Evolutionary conservation across 495 filamentous ascomycete genomes (phyloP).

Genomic region (Cetradonia linearis): DNA sequence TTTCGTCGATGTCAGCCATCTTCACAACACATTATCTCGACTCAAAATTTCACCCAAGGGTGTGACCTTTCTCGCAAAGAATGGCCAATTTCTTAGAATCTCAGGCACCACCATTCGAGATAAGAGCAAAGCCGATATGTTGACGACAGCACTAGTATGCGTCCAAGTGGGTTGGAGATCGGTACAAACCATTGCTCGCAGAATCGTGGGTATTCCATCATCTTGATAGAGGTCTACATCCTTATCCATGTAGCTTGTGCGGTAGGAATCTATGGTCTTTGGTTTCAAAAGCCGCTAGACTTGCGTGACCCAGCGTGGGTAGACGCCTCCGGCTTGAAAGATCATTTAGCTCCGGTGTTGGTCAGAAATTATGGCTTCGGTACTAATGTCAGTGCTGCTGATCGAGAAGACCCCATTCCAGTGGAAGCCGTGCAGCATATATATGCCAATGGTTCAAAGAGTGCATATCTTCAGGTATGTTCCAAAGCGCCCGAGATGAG

Average conservation of each 20-base stretch:
- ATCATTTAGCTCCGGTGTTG: constrained; percentile 14
- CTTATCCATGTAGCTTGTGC: constrained; percentile 27
- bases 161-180: constrained; percentile 27
- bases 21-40: constrained; percentile 17
- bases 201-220: constrained; percentile 20
- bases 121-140: constrained; percentile 26
- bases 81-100: constrained; percentile 17
- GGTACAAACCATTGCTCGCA: constrained; percentile 20
- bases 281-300: constrained; percentile 23
- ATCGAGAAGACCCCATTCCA: neutral
- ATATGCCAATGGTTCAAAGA: neutral
- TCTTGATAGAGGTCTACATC: constrained; percentile 26
- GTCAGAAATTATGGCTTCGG: constrained; percentile 11
- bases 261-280: constrained; percentile 24
- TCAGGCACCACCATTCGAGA: constrained; percentile 21
- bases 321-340: constrained; percentile 1
- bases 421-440: neutral
- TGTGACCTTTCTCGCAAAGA: constrained; percentile 19
- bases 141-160: constrained; percentile 22
- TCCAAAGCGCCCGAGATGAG: neutral
- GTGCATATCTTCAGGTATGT: constrained; percentile 9
- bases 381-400: neutral
- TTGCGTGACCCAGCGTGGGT: constrained; percentile 21
- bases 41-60: constrained; percentile 20
- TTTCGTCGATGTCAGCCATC: constrained; percentile 23